phyloP scores from a whole-genome alignment of 192 early-diverging fungal species.

The Coemansia sp. region DNA sequence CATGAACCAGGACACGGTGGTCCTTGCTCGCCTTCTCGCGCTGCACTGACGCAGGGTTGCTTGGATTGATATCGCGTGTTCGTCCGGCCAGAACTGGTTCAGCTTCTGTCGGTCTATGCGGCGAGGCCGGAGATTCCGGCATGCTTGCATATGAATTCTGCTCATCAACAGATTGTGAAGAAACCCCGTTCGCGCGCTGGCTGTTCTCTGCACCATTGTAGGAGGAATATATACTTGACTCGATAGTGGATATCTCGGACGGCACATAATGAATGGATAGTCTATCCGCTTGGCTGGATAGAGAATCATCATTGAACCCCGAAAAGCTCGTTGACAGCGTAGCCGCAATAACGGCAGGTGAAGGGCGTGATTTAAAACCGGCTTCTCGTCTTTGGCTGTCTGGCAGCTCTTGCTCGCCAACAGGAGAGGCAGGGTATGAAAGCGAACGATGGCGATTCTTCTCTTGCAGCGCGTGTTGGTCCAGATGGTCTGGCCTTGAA shows the following conservation, averaged over 20 bases:
- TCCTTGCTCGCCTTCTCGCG: neutral
- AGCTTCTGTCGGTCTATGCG: slow-evolving; percentile 3
- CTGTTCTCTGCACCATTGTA: slow-evolving; percentile 29
- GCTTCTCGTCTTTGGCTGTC: neutral
- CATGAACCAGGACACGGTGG: neutral
- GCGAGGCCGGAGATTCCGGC: slow-evolving; percentile 33
- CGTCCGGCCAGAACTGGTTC: neutral
- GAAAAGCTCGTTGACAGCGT: slow-evolving; percentile 53
- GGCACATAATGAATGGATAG: slow-evolving; percentile 39
- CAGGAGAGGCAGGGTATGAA: slow-evolving; percentile 20
- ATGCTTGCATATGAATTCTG: slow-evolving; percentile 46
- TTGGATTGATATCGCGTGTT: neutral
- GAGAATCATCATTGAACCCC: slow-evolving; percentile 21
- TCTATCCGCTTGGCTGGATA: slow-evolving; percentile 24
- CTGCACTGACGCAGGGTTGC: neutral
- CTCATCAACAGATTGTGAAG: slow-evolving; percentile 35
- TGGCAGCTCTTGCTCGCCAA: neutral
- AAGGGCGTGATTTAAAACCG: slow-evolving; percentile 6
- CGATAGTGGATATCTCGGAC: slow-evolving; percentile 54
- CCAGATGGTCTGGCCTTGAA: slow-evolving; percentile 14
- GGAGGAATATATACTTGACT: slow-evolving; percentile 52
- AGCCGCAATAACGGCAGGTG: slow-evolving; percentile 37
- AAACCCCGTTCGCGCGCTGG: slow-evolving; percentile 20
- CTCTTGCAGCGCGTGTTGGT: slow-evolving; percentile 7
- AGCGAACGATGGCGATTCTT: slow-evolving; percentile 28